Percentiles rank a stretch among this genome's conserved stretches.
Evolutionary conservation across 495 filamentous ascomycete species (phyloP).

Genomic region (Penicillium subrubescens): DNA sequence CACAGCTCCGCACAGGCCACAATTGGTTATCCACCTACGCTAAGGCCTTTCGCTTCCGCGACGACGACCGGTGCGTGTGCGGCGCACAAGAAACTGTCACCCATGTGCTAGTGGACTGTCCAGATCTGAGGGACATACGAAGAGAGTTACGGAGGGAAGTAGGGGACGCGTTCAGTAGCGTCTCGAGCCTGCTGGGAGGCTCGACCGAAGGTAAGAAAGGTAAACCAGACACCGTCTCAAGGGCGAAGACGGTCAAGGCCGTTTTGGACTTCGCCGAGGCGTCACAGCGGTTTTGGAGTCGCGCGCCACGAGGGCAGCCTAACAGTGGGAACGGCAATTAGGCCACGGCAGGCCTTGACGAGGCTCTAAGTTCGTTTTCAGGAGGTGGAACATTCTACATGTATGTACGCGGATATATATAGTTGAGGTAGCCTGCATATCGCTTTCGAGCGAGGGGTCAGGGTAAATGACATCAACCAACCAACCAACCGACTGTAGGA

Average conservation of each 20-base stretch:
- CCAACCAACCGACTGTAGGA: too few relatives aligned
- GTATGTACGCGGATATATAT: neutral
- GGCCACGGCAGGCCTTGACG: too few relatives aligned
- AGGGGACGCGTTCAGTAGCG: conserved; percentile 26
- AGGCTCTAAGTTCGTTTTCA: conserved; percentile 27
- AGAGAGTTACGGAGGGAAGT: conserved; percentile 21
- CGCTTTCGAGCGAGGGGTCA: conserved; percentile 2
- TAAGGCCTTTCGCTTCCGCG: conserved; percentile 10
- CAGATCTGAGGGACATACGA: conserved; percentile 16
- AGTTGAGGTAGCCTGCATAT: neutral
- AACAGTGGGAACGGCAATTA: conserved; percentile 22
- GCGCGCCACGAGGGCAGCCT: conserved; percentile 33
- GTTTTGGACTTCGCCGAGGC: conserved; percentile 35
- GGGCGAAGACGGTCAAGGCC: conserved; percentile 26
- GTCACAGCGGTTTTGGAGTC: conserved; percentile 35
- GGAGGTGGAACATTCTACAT: neutral
- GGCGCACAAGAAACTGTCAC: conserved; percentile 21
- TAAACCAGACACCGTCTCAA: conserved; percentile 23
- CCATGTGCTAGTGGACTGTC: too few relatives aligned
- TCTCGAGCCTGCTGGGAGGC: conserved; percentile 31
- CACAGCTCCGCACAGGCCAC: too few relatives aligned
- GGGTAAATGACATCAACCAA: neutral
- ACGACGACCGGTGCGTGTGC: conserved; percentile 21
- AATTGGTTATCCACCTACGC: conserved; percentile 21
- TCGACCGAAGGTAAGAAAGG: conserved; percentile 24